Percentiles rank a stretch among this genome's conserved stretches.
phyloP scores from a whole-genome alignment of 345 rosid species.

The Brassica carinata region DNA sequence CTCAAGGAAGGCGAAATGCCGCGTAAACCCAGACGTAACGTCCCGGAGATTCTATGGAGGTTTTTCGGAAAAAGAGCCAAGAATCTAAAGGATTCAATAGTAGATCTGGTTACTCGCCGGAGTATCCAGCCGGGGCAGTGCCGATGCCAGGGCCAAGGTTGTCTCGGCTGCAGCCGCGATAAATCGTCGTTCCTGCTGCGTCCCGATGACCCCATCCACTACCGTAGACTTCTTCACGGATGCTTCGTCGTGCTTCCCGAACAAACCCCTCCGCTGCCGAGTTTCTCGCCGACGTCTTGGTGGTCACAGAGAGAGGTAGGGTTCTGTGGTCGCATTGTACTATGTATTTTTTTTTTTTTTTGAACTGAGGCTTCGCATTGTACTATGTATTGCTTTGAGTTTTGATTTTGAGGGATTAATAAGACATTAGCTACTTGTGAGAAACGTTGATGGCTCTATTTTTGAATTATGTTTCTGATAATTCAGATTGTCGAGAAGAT shows the following conservation, averaged over 20 bases:
- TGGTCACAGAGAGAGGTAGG: constrained; percentile 66
- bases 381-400: neutral
- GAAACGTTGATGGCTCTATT: neutral
- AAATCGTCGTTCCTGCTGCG: constrained; percentile 50
- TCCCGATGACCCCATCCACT: constrained; percentile 57
- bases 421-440: constrained; percentile 1
- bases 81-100: constrained; percentile 47
- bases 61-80: constrained; percentile 48
- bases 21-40: constrained; percentile 44
- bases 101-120: constrained; percentile 38
- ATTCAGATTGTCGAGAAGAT: constrained; percentile 57
- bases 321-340: neutral
- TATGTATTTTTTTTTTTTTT: too few relatives aligned
- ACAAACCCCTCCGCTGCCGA: constrained; percentile 48
- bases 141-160: constrained; percentile 44
- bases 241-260: constrained; percentile 56
- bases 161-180: constrained; percentile 41
- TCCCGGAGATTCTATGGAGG: constrained; percentile 67
- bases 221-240: constrained; percentile 52
- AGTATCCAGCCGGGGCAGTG: constrained; percentile 37
- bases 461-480: neutral
- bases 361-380: too few relatives aligned
- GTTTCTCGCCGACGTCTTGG: constrained; percentile 36
- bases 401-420: too few relatives aligned
- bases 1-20: constrained; percentile 24